Evolutionary conservation across 2,329 filamentous ascomycete species (phyloP).

Genomic region (Penicillium sp.): DNA sequence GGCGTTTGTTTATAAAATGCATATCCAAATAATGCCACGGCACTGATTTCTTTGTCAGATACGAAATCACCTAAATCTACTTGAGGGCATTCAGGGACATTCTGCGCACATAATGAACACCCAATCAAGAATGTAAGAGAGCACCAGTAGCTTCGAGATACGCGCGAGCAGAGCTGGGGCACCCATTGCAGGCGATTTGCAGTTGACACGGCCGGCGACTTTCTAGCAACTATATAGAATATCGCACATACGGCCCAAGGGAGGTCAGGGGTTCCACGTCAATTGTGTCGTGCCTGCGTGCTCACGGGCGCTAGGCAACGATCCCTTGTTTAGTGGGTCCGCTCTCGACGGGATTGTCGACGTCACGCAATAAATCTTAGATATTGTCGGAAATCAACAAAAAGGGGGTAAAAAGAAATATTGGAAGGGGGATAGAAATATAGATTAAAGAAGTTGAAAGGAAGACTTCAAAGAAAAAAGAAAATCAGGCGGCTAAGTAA

Average conservation of each 20-base stretch:
- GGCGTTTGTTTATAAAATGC: conserved; percentile 62
- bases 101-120: conserved; percentile 57
- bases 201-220: neutral
- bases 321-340: conserved; percentile 2
- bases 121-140: conserved; percentile 76
- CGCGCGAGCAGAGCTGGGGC: conserved; percentile 4
- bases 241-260: neutral
- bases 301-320: conserved; percentile 4
- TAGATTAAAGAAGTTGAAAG: neutral
- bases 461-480: neutral
- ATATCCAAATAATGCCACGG: conserved; percentile 60
- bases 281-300: neutral
- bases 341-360: neutral
- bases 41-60: conserved; percentile 38
- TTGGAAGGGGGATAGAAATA: neutral
- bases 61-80: neutral
- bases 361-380: neutral
- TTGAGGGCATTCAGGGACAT: neutral
- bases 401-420: neutral
- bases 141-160: conserved; percentile 54
- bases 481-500: neutral
- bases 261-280: neutral
- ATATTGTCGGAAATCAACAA: neutral
- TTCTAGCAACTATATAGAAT: neutral
- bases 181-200: neutral